Base-by-base conservation (phyloP, 257 asterid genomes). In the Nicotiana benthamiana region DNA sequence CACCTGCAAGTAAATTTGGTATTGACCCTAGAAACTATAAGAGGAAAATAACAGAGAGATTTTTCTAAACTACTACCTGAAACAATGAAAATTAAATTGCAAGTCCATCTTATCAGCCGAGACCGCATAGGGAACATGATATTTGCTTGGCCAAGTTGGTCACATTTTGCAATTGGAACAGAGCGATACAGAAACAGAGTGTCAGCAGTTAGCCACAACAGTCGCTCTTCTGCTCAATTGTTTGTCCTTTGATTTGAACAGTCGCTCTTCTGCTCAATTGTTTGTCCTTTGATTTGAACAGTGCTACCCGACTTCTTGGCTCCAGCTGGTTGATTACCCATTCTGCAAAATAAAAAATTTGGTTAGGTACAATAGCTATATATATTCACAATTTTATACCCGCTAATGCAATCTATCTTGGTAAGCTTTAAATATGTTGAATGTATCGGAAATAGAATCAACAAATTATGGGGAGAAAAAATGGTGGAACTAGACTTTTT, bases 181-280 rank as follows among this genome's bases (percentile, higher is more conserved):
- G 36, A 59, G 34, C n/a, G n/a, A n/a, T 68, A 18, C 79, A 79
- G 18, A 12, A 48, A 16, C 9, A 17, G 7, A 4, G 51, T 27
- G 60, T 79, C 63, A 32, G 77, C 20, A 74, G 28, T 88, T 86
- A 95, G 81, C 94, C 91, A 84, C 99, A 95, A 83, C 99, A 95
- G 90, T 92, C 92, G 86, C 86, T 87, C 84, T 95, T 95, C 96
- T 91, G 99, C 87, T 95, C 97, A 60, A 95, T 93, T 34, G 99
- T 93, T 83, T 90, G 94, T 63, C 99, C 99, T 93, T 88, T 92
- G 18, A 95, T 94, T 80, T 90, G 94, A 95, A 83, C 99, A 95
- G 90, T 92, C 92, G 86, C 86, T 87, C 84, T 95, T 95, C 96
- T 91, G 99, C 87, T 95, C 97, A 60, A 95, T 93, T 34, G 99